These are phyloP conservation scores for Staphylotrichum longicolle DNA, from an alignment of 495 filamentous ascomycete genomes.

Conservation along the genomic window DNA sequence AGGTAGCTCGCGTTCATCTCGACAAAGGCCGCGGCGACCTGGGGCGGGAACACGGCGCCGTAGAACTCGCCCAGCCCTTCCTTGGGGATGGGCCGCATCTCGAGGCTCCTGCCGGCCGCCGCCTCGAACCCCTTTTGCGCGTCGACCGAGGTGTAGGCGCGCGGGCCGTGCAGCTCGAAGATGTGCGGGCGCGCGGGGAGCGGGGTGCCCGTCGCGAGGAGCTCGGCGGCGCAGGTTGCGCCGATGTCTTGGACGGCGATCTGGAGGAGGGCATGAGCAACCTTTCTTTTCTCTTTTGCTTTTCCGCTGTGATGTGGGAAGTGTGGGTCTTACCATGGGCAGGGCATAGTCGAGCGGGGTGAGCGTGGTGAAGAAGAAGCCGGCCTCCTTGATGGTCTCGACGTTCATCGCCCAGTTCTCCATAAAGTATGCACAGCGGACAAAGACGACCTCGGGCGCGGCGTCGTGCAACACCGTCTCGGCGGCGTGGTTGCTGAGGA, in stretches of 20 bases:
- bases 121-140: conserved; percentile 28
- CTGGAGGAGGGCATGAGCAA: neutral
- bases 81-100: conserved; percentile 22
- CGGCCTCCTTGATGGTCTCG: conserved; percentile 15
- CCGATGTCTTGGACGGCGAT: conserved; percentile 31
- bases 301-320: neutral
- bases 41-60: conserved; percentile 20
- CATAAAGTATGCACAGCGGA: conserved; percentile 32
- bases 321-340: conserved; percentile 20
- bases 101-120: conserved; percentile 20
- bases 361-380: conserved; percentile 28
- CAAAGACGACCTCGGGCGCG: conserved; percentile 24
- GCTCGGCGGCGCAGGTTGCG: conserved; percentile 17
- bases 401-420: conserved; percentile 27
- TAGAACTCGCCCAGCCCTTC: conserved; percentile 26
- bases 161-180: conserved; percentile 27
- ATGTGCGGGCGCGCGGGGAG: conserved; percentile 21
- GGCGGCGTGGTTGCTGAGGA: conserved; percentile 26
- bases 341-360: conserved; percentile 22
- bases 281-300: neutral
- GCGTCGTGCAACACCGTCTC: conserved; percentile 22
- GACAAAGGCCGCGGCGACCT: conserved; percentile 18
- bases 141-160: conserved; percentile 19
- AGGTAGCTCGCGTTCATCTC: conserved; percentile 26
- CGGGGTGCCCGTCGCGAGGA: conserved; percentile 11